These are phyloP conservation scores for Solanum pinnatisectum DNA, from an alignment of 257 asterid genomes.

Conservation along the genomic window DNA sequence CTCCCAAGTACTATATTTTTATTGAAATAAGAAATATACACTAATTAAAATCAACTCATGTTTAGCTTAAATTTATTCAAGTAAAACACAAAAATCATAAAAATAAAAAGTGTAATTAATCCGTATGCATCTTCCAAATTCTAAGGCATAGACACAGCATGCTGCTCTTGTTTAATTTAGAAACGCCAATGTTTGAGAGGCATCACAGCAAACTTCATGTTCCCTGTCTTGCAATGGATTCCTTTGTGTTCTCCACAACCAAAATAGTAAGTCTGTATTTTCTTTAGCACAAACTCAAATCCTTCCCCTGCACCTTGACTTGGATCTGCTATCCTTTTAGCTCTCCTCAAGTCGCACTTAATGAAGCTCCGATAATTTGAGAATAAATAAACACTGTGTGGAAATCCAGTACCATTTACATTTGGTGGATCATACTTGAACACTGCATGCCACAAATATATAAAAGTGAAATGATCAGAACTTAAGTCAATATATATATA, in stretches of 20 bases:
- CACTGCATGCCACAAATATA: not conserved
- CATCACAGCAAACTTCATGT: not conserved
- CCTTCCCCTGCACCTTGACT: not conserved
- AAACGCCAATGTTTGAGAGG: not conserved
- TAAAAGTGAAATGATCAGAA: not conserved
- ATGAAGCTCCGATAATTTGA: not conserved
- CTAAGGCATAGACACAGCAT: not conserved
- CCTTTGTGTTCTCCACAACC: not conserved
- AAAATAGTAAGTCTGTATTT: not conserved
- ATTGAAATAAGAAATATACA: not conserved
- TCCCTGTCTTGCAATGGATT: not conserved
- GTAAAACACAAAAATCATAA: not conserved
- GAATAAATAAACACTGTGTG: not conserved
- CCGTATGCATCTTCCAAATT: not conserved
- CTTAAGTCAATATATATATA: not conserved
- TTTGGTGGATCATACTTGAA: not conserved
- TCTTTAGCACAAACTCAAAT: not conserved
- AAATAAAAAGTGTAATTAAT: not conserved
- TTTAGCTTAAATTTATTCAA: not conserved
- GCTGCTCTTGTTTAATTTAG: not conserved
- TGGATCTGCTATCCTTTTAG: not conserved
- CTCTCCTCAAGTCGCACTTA: not conserved
- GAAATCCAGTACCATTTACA: not conserved
- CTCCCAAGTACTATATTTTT: not conserved
- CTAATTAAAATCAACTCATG: not conserved